These are phyloP conservation scores for Dioscorea zingiberensis DNA, from an alignment of 106 monocot species.

Conservation along the genomic window DNA sequence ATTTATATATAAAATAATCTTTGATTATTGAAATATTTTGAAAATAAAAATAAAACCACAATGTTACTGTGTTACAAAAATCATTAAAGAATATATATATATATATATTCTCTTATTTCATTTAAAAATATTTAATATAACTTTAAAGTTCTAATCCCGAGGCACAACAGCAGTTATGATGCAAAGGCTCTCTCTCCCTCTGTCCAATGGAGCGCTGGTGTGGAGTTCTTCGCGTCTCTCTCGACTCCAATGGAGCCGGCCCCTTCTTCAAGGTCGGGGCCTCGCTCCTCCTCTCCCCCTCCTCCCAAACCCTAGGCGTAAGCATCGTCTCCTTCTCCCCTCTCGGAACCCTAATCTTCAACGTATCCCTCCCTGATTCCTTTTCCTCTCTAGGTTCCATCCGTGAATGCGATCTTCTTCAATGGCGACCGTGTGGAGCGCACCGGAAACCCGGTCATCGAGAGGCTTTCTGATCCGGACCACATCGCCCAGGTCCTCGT, in stretches of 20 bases:
- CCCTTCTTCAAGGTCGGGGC: slow-evolving; percentile 42
- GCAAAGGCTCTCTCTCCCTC: too few species aligned
- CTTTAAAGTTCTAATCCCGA: too few species aligned
- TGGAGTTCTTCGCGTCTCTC: slow-evolving; percentile 36
- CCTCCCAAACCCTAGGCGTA: slow-evolving; percentile 66
- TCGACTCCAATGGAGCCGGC: slow-evolving; percentile 8
- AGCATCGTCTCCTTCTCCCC: background rate
- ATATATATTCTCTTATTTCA: too few species aligned
- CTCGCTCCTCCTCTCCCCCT: slow-evolving; percentile 55
- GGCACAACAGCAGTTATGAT: too few species aligned
- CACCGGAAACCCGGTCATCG: slow-evolving; percentile 52
- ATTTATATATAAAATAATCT: too few species aligned
- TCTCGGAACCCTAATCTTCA: background rate
- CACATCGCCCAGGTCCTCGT: slow-evolving; percentile 47
- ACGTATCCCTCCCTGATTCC: too few species aligned
- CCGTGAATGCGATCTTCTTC: slow-evolving; percentile 81
- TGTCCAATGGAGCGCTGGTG: slow-evolving; percentile 86
- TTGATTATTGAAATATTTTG: too few species aligned
- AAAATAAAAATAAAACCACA: too few species aligned
- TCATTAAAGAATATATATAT: too few species aligned
- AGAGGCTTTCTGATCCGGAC: slow-evolving; percentile 66
- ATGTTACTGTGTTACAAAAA: too few species aligned
- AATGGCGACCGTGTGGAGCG: slow-evolving; percentile 70
- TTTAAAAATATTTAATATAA: too few species aligned
- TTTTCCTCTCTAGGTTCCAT: slow-evolving; percentile 40